Evolutionary conservation across 2,329 filamentous ascomycete species (phyloP).

Genomic region (Metarhizium album): DNA sequence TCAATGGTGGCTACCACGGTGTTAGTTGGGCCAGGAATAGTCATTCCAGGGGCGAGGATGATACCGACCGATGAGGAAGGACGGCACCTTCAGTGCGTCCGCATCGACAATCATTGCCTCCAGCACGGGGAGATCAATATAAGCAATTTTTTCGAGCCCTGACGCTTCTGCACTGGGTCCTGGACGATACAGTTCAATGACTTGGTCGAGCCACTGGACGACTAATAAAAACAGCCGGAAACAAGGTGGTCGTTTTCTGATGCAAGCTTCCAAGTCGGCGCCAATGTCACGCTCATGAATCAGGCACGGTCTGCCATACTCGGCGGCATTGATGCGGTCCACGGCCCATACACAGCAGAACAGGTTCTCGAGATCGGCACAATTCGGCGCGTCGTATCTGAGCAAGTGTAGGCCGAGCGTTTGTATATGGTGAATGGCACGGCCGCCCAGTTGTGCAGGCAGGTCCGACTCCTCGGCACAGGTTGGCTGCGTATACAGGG

Average conservation of each 20-base stretch:
- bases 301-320: conserved; percentile 48
- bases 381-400: conserved; percentile 26
- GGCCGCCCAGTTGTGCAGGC: conserved; percentile 40
- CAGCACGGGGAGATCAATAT: conserved; percentile 44
- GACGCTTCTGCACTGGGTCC: conserved; percentile 29
- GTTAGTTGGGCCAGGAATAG: neutral
- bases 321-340: conserved; percentile 47
- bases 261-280: conserved; percentile 38
- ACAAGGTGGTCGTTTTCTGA: conserved; percentile 38
- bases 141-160: conserved; percentile 30
- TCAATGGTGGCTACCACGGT: conserved; percentile 42
- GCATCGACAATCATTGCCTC: conserved; percentile 47
- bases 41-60: conserved; percentile 1
- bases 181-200: conserved; percentile 51
- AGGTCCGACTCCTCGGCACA: conserved; percentile 42
- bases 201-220: conserved; percentile 43
- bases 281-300: conserved; percentile 52
- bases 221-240: conserved; percentile 48
- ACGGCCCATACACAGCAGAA: conserved; percentile 52
- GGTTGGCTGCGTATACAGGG: conserved; percentile 48
- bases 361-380: conserved; percentile 34
- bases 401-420: conserved; percentile 44
- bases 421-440: conserved; percentile 46
- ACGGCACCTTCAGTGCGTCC: conserved; percentile 37
- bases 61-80: conserved; percentile 36